A percentile compares a stretch with the other conserved stretches of the same genome.
Evolutionary conservation across 2,329 filamentous ascomycete genomes (phyloP).

Genomic region (Colletotrichum scovillei): DNA sequence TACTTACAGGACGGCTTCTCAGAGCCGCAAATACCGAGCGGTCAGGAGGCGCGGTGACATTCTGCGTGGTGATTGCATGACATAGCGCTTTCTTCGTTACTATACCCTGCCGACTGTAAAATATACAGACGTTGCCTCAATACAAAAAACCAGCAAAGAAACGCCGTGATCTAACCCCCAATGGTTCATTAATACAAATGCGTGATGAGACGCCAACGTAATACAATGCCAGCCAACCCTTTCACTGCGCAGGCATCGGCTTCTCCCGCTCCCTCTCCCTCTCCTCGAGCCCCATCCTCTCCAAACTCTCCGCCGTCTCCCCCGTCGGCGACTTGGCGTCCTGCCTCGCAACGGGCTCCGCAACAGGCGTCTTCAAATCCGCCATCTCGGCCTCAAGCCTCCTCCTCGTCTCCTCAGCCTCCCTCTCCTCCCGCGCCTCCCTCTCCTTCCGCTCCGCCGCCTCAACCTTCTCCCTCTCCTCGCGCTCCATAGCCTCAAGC

Average conservation of each 20-base stretch:
- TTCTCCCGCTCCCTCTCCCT: slow-evolving; percentile 38
- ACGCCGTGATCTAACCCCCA: slow-evolving; percentile 5
- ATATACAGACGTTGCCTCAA: background rate
- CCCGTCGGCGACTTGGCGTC: slow-evolving; percentile 39
- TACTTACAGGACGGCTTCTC: slow-evolving; percentile 28
- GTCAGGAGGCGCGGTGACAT: slow-evolving; percentile 23
- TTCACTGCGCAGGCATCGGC: slow-evolving; percentile 36
- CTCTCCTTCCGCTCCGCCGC: slow-evolving; percentile 52
- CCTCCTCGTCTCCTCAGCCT: slow-evolving; percentile 60
- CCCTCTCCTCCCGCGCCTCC: slow-evolving; percentile 56
- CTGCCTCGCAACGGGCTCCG: slow-evolving; percentile 39
- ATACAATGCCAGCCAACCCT: background rate
- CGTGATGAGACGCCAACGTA: too few relatives aligned
- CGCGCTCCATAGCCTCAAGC: slow-evolving; percentile 78
- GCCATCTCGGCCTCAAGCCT: slow-evolving; percentile 57
- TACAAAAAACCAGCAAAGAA: slow-evolving; percentile 1
- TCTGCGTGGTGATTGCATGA: background rate
- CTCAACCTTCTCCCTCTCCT: slow-evolving; percentile 65
- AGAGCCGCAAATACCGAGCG: slow-evolving; percentile 25
- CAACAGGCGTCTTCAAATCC: slow-evolving; percentile 7
- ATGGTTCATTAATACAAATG: background rate
- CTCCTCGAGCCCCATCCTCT: slow-evolving; percentile 52
- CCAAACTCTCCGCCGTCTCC: slow-evolving; percentile 48
- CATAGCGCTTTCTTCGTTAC: slow-evolving; percentile 18
- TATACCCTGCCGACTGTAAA: slow-evolving; percentile 12